Percentiles rank a stretch among this genome's conserved stretches.
phyloP scores from a whole-genome alignment of 2,329 filamentous ascomycete species.

The Fusarium veterinarium region DNA sequence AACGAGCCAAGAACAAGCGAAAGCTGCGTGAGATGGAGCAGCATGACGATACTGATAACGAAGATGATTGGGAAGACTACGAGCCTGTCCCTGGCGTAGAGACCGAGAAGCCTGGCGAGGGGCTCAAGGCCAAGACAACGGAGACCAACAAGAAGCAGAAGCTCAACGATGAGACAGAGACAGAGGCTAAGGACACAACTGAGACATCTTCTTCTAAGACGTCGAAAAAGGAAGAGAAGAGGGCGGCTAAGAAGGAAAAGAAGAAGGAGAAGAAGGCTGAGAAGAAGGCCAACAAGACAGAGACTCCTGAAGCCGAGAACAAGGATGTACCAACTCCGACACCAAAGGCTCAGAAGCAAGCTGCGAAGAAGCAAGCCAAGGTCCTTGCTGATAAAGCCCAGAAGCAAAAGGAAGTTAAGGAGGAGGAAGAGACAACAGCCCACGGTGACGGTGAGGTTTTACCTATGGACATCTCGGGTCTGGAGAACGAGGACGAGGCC shows the following conservation, averaged over 20 bases:
- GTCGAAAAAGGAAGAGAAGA: conserved; percentile 67
- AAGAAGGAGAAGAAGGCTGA: conserved; percentile 56
- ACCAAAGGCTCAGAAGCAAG: conserved; percentile 42
- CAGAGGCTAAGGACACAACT: conserved; percentile 49
- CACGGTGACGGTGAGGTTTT: conserved; percentile 30
- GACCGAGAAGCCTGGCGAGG: conserved; percentile 72
- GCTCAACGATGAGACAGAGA: conserved; percentile 43
- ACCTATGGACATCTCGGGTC: conserved; percentile 45
- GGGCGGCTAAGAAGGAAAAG: conserved; percentile 59
- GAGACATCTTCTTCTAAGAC: conserved; percentile 59
- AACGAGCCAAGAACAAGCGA: conserved; percentile 79
- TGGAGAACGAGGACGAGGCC: conserved; percentile 57
- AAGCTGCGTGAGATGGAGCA: conserved; percentile 75
- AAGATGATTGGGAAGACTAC: conserved; percentile 58
- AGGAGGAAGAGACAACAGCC: conserved; percentile 20
- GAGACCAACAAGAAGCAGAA: conserved; percentile 69
- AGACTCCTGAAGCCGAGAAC: conserved; percentile 49
- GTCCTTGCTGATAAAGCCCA: conserved; percentile 15
- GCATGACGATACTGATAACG: conserved; percentile 57
- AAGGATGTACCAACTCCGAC: conserved; percentile 33
- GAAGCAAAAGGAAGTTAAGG: conserved; percentile 37
- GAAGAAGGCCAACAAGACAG: conserved; percentile 58
- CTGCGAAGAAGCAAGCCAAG: conserved; percentile 46
- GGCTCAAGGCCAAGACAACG: conserved; percentile 62
- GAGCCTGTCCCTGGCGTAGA: conserved; percentile 66